Conservation (phyloP, 176 grass and related monocot genomes). For the Leersia perrieri region DNA sequence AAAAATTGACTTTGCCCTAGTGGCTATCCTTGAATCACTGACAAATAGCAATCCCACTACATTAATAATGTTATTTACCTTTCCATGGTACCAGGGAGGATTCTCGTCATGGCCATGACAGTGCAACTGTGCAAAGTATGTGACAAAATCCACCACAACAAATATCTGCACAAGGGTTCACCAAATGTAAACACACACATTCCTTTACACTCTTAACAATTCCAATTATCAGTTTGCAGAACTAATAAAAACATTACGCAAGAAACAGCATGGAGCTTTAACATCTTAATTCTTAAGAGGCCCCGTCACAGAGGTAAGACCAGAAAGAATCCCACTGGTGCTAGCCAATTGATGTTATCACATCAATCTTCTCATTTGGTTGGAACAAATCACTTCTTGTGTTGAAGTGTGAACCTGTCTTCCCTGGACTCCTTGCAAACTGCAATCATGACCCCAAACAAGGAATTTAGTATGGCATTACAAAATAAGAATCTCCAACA, state of each 20-base stretch:
- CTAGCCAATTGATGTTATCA: conserved; percentile 77
- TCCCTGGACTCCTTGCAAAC: conserved; percentile 76
- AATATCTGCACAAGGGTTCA: conserved; percentile 63
- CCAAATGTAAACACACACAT: conserved; percentile 18
- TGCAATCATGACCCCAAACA: conserved; percentile 4
- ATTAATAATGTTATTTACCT: conserved; percentile 46
- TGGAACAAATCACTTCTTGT: conserved; percentile 67
- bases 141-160: conserved; percentile 88
- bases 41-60: not conserved
- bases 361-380: conserved; percentile 80
- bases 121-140: conserved; percentile 95
- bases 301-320: conserved; percentile 68
- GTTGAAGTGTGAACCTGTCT: conserved; percentile 77
- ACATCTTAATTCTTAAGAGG: conserved; percentile 68
- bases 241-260: conserved; percentile 32
- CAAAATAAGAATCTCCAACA: conserved; percentile 1
- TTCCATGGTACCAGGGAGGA: conserved; percentile 92
- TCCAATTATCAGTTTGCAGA: not conserved
- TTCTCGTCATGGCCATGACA: conserved; percentile 85
- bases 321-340: conserved; percentile 64
- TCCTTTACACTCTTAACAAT: not conserved
- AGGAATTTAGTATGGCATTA: conserved; percentile 22
- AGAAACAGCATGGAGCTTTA: conserved; percentile 75
- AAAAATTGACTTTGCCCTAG: not conserved
- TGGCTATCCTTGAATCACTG: not conserved